Conservation (phyloP, 2,329 filamentous ascomycete species). For the Botryotinia globosa region DNA sequence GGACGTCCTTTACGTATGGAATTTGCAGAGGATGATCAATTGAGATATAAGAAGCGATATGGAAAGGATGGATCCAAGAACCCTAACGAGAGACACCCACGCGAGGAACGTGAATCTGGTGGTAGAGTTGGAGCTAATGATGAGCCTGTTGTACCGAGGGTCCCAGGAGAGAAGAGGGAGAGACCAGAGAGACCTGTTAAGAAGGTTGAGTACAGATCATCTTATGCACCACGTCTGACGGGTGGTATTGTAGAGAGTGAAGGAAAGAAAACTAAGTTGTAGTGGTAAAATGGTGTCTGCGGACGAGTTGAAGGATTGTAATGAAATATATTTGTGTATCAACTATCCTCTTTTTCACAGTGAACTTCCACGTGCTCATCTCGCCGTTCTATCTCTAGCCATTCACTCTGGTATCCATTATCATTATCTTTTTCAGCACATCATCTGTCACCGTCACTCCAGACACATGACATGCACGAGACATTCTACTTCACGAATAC, state of each 20-base stretch:
- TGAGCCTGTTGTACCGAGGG: constrained; percentile 29
- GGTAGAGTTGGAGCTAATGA: constrained; percentile 30
- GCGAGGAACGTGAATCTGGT: constrained; percentile 17
- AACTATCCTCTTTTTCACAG: neutral
- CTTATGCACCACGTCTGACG: constrained; percentile 61
- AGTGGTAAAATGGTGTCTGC: constrained; percentile 38
- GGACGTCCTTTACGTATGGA: constrained; percentile 84
- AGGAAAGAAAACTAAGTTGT: constrained; percentile 82
- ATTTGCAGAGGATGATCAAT: constrained; percentile 86
- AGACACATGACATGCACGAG: neutral
- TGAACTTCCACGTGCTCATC: neutral
- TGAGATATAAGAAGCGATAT: constrained; percentile 90
- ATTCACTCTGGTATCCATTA: neutral
- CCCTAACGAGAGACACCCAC: constrained; percentile 12
- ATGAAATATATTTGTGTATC: constrained; percentile 1
- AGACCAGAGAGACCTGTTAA: constrained; percentile 31
- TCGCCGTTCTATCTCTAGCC: too few relatives aligned
- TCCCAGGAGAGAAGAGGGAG: constrained; percentile 24
- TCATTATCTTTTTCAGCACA: neutral
- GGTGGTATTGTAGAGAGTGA: constrained; percentile 74
- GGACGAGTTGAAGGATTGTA: neutral
- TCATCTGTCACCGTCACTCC: neutral
- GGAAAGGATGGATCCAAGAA: constrained; percentile 63
- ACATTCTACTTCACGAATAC: neutral
- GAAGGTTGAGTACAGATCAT: constrained; percentile 47